These are phyloP conservation scores for Edaphochlamys debaryana DNA, from an alignment of 139 green algal species.

Conservation along the genomic window DNA sequence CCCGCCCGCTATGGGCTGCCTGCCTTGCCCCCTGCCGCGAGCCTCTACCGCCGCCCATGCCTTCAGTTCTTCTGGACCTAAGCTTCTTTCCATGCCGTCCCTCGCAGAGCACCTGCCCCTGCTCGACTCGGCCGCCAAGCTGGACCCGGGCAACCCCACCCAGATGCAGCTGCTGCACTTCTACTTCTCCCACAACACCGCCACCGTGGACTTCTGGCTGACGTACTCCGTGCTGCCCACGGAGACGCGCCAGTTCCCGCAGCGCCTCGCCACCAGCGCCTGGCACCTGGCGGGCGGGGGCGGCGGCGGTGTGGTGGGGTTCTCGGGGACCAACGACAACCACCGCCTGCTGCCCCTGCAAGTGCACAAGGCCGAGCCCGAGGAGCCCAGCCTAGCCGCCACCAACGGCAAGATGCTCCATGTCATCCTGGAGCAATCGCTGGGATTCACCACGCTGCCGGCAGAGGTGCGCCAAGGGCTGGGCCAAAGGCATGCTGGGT, in stretches of 20 bases:
- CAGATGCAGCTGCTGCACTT: constrained; percentile 50
- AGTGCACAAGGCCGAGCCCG: constrained; percentile 45
- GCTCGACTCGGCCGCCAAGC: constrained; percentile 50
- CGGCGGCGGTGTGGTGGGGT: constrained; percentile 56
- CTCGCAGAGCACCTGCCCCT: constrained; percentile 29
- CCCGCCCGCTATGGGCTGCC: too few species aligned
- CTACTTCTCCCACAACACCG: constrained; percentile 63
- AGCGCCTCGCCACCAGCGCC: constrained; percentile 49
- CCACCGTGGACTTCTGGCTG: constrained; percentile 64
- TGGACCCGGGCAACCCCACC: constrained; percentile 61
- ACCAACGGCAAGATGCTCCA: constrained; percentile 77
- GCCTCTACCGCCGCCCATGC: background rate
- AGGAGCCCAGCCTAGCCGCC: constrained; percentile 30
- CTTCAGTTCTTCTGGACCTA: too few species aligned
- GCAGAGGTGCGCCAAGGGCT: too few species aligned
- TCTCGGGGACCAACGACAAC: constrained; percentile 73
- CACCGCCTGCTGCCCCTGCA: constrained; percentile 65
- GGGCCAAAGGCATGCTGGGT: background rate
- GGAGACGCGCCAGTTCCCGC: constrained; percentile 60
- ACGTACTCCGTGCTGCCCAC: constrained; percentile 46
- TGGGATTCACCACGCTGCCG: background rate
- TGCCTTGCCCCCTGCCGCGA: too few species aligned
- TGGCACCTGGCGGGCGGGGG: constrained; percentile 69
- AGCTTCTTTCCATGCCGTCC: too few species aligned
- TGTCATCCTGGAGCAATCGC: constrained; percentile 51